Evolutionary conservation across 176 grass and related monocot genomes (phyloP), one percentile per base, ranked within the genome.

Genomic region (Rhynchospora tenuis): DNA sequence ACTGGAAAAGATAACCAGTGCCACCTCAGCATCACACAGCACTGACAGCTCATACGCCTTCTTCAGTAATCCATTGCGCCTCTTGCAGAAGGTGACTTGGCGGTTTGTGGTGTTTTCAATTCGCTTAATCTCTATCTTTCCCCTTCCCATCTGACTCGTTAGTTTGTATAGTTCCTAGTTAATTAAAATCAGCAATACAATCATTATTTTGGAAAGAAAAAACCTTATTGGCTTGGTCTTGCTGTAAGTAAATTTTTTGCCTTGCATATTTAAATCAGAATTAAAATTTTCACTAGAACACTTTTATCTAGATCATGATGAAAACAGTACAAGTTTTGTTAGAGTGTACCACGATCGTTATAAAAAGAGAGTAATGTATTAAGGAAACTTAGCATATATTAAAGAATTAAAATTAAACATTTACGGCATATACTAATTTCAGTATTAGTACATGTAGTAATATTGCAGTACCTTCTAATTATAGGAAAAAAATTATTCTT

Each of bases 61-160:
- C 73, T 90, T 90, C 59, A 90, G 88, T 51, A 90, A 46, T 43
- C 88, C 88, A 47, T 87, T 90, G 47, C 88, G 81, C 59, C 88
- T 75, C 85, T 90, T 90, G 88, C 88, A 90, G 68, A 90, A 90
- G 7, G 88, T 90, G 3, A 90, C 88, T 62, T 90, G 88, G n/a
- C 88, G 80, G 73, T 84, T 90, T 13, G 88, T 90, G 19, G 54
- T 86, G 88, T 90, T 90, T 78, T 90, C 88, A 60, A 90, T 90
- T 68, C 88, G 55, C 85, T 90, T 90, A 26, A 90, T 90, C 88
- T 90, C 88, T 51, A 90, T 90, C 84, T 90, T 90, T 84, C 88
- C 88, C 19, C 88, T 90, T 44, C 88, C 88, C 88, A 90, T 90
- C 60, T 10, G 13, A 76, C 23, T 16, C 48, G 12, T 17, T 42